Percentiles rank a stretch among this genome's conserved stretches.
Evolutionary conservation across 306 rosid species (phyloP).

Genomic region (barrel medic (Medicago truncatula)): MtrunA17r5.0-ANR NC_053045.1:46399501-46400000

Average conservation of each 20-base stretch:
- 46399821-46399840: not conserved
- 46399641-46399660: not conserved
- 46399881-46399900: not conserved
- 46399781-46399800: not conserved
- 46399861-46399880: not conserved
- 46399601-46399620: not conserved
- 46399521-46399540: constrained; percentile 3
- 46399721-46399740: not conserved
- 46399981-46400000: not conserved
- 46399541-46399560: not conserved
- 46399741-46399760: not conserved
- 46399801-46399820: not conserved
- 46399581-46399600: not conserved
- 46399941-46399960: not conserved
- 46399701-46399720: not conserved
- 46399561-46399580: not conserved
- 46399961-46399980: not conserved
- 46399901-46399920: not conserved
- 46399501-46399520: not conserved
- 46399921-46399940: not conserved
- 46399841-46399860: not conserved
- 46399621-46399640: not conserved
- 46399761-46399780: not conserved
- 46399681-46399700: not conserved
- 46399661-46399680: not conserved